These are phyloP conservation scores for Chloranthus sessilifolius DNA, from an alignment of 164 flowering plant genomes.

Conservation along the genomic window DNA sequence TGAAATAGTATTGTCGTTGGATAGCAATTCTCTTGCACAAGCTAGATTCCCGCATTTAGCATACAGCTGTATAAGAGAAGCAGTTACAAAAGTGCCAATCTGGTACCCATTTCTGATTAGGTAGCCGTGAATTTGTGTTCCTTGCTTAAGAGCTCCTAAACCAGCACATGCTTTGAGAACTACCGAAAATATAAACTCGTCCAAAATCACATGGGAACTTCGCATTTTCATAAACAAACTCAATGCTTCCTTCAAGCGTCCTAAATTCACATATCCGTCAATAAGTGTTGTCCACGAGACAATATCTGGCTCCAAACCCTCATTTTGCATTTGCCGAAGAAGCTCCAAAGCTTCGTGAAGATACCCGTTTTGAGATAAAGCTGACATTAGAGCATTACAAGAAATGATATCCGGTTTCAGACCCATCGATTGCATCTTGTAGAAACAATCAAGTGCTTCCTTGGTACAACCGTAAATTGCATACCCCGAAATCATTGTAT, in stretches of 20 bases:
- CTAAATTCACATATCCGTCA: constrained; percentile 7
- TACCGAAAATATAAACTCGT: constrained; percentile 3
- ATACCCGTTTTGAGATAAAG: constrained; percentile 7
- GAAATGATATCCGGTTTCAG: constrained; percentile 12
- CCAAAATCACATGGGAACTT: not conserved
- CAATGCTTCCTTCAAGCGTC: constrained; percentile 8
- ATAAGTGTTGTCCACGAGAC: constrained; percentile 17
- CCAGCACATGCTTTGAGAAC: constrained; percentile 12
- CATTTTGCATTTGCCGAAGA: constrained; percentile 9
- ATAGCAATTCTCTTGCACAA: constrained; percentile 4
- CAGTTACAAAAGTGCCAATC: not conserved
- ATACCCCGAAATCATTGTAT: constrained; percentile 17
- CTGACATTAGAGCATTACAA: constrained; percentile 12
- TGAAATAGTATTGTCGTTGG: constrained; percentile 4
- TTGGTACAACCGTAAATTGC: constrained; percentile 8
- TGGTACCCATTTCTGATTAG: constrained; percentile 4
- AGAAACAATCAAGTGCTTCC: constrained; percentile 12
- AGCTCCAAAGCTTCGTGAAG: constrained; percentile 13
- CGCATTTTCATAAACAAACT: constrained; percentile 6
- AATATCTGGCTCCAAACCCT: constrained; percentile 13
- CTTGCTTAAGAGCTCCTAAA: constrained; percentile 10
- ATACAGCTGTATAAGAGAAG: constrained; percentile 14
- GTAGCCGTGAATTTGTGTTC: constrained; percentile 12
- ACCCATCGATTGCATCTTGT: constrained; percentile 10
- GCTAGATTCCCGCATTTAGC: constrained; percentile 9